Evolutionary conservation across 768 basidiomycete species (phyloP).

Genomic region (Podaxis sp.): DNA sequence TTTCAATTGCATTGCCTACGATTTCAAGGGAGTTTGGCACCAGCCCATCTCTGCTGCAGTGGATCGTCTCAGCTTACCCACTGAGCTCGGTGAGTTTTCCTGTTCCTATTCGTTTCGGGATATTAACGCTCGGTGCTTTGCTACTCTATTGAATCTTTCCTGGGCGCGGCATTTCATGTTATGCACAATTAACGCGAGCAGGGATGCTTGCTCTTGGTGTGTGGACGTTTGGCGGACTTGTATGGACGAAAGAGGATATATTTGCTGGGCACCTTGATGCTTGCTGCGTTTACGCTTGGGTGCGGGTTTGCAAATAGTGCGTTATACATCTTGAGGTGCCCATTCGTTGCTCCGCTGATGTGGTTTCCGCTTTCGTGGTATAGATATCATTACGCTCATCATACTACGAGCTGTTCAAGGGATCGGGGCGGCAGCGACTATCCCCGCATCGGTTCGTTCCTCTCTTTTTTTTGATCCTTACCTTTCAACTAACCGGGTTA

Average conservation of each 20-base stretch:
- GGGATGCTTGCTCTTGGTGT: conserved; percentile 78
- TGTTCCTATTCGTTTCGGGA: background rate
- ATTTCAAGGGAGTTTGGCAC: conserved; percentile 53
- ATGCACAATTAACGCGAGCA: conserved; percentile 51
- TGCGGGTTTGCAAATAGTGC: conserved; percentile 61
- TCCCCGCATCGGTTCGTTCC: conserved; percentile 65
- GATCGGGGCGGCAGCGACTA: conserved; percentile 72
- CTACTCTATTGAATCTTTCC: background rate
- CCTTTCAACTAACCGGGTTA: background rate
- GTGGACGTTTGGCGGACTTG: conserved; percentile 76
- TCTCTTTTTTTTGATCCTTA: conserved; percentile 1
- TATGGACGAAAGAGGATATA: conserved; percentile 75
- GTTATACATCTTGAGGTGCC: background rate
- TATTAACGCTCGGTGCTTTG: background rate
- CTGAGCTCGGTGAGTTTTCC: conserved; percentile 53
- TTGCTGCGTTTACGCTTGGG: conserved; percentile 58
- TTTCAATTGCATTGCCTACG: conserved; percentile 51
- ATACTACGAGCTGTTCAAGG: conserved; percentile 81
- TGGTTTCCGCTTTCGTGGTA: background rate
- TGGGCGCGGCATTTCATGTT: background rate
- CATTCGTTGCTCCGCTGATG: conserved; percentile 29
- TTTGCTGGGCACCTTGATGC: conserved; percentile 53
- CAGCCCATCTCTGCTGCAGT: conserved; percentile 54
- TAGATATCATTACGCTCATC: conserved; percentile 62
- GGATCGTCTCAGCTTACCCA: conserved; percentile 66